Evolutionary conservation across 768 basidiomycete genomes (phyloP).

Genomic region (Mrakia gelida): DNA sequence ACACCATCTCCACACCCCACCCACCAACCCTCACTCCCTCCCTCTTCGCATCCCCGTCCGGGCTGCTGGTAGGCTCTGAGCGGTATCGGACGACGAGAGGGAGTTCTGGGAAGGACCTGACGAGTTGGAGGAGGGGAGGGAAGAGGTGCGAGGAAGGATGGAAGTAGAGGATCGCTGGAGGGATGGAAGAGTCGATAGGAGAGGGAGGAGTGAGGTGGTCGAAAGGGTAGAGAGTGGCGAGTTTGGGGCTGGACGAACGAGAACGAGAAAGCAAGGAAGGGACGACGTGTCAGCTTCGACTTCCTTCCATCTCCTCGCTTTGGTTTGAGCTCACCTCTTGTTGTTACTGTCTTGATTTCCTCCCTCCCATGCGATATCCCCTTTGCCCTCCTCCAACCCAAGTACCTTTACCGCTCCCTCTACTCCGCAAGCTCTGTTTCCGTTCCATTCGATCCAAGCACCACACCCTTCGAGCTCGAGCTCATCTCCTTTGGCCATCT

Average conservation of each 20-base stretch:
- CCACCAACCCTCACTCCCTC: constrained; percentile 48
- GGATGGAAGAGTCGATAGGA: constrained; percentile 51
- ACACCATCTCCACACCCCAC: constrained; percentile 83
- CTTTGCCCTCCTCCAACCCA: constrained; percentile 30
- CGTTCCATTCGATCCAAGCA: constrained; percentile 81
- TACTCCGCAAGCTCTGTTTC: constrained; percentile 57
- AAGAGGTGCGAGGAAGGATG: constrained; percentile 65
- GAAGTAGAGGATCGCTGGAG: constrained; percentile 69
- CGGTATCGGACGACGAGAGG: constrained; percentile 39
- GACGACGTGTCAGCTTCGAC: constrained; percentile 48
- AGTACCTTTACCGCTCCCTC: constrained; percentile 35
- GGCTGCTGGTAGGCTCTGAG: constrained; percentile 26
- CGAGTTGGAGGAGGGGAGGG: constrained; percentile 59
- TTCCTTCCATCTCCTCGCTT: constrained; percentile 37
- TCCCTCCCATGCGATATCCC: constrained; percentile 42
- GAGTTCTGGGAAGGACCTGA: constrained; percentile 53
- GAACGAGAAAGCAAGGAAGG: constrained; percentile 34
- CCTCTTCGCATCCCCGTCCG: not conserved
- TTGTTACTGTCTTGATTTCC: constrained; percentile 32
- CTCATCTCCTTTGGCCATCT: constrained; percentile 48
- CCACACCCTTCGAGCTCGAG: constrained; percentile 38
- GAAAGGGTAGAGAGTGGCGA: constrained; percentile 56
- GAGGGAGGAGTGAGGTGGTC: constrained; percentile 59
- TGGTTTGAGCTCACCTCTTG: constrained; percentile 25
- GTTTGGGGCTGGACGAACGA: not conserved